These are phyloP conservation scores for Ustilago xerochloae DNA, from an alignment of 1,284 basidiomycete species.

Conservation along the genomic window DNA sequence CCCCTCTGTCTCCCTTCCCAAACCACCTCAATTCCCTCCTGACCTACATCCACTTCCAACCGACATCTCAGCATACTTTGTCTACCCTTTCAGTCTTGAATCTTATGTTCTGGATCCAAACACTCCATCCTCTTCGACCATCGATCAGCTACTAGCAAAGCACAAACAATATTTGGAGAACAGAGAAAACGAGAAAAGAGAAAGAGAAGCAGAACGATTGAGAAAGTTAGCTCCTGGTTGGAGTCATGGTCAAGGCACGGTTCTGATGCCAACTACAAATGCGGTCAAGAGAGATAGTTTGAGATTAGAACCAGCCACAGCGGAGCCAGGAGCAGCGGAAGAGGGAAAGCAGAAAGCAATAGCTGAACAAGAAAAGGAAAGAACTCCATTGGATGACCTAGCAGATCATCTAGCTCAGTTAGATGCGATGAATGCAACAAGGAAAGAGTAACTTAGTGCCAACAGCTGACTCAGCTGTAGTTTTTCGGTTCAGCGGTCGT, in stretches of 20 bases:
- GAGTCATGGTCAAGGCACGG: constrained; percentile 4
- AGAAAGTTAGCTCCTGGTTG: constrained; percentile 41
- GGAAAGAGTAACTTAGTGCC: background rate
- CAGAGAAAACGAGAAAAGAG: constrained; percentile 21
- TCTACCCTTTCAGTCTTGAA: constrained; percentile 60
- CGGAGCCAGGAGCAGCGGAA: background rate
- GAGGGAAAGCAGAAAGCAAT: constrained; percentile 3
- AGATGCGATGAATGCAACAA: constrained; percentile 20
- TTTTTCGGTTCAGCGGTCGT: too few species aligned
- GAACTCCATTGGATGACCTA: constrained; percentile 44
- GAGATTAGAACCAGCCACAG: too few species aligned
- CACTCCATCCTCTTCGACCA: constrained; percentile 27
- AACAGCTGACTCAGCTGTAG: too few species aligned
- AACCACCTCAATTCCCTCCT: constrained; percentile 27
- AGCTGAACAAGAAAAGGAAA: background rate
- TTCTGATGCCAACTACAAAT: constrained; percentile 25
- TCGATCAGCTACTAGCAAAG: constrained; percentile 27
- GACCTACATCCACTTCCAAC: constrained; percentile 58
- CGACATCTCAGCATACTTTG: constrained; percentile 57
- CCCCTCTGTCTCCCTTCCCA: constrained; percentile 40
- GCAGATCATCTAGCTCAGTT: constrained; percentile 48
- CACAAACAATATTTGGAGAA: constrained; percentile 31
- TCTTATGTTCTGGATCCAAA: constrained; percentile 52
- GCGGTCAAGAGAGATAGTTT: background rate
- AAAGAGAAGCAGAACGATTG: constrained; percentile 19